These are phyloP conservation scores for Mercurialis annua DNA, from an alignment of 345 rosid genomes.

Conservation along the genomic window DNA sequence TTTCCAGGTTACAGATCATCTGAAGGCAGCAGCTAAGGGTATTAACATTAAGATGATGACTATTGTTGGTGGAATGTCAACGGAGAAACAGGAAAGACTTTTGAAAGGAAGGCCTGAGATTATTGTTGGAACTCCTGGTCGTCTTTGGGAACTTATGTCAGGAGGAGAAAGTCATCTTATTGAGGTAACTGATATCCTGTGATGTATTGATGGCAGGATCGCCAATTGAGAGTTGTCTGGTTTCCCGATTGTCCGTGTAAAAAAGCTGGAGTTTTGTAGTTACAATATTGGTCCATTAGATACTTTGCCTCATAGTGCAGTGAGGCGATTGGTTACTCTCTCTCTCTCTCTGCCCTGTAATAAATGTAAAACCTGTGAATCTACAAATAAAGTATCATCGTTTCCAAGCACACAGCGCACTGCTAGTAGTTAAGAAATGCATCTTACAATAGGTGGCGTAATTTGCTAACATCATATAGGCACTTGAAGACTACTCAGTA, in stretches of 20 bases:
- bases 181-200: constrained; percentile 53
- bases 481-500: background rate
- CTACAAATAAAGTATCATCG: background rate
- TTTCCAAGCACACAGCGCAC: background rate
- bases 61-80: constrained; percentile 92
- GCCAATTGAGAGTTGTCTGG: background rate
- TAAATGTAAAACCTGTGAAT: background rate
- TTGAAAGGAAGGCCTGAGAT: constrained; percentile 81
- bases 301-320: background rate
- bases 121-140: constrained; percentile 92
- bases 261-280: background rate
- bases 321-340: background rate
- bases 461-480: background rate
- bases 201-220: background rate
- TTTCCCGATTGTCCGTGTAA: background rate
- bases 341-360: background rate
- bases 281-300: background rate
- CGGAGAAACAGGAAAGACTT: constrained; percentile 89
- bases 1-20: constrained; percentile 80
- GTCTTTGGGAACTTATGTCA: constrained; percentile 98
- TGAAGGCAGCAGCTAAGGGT: constrained; percentile 61
- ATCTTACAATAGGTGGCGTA: background rate
- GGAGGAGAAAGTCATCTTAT: constrained; percentile 83
- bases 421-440: background rate
- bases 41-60: constrained; percentile 68